Evolutionary conservation across 345 rosid genomes (phyloP), one percentile per base, ranked within the genome.

Genomic region (Syzygium oleosum): DNA sequence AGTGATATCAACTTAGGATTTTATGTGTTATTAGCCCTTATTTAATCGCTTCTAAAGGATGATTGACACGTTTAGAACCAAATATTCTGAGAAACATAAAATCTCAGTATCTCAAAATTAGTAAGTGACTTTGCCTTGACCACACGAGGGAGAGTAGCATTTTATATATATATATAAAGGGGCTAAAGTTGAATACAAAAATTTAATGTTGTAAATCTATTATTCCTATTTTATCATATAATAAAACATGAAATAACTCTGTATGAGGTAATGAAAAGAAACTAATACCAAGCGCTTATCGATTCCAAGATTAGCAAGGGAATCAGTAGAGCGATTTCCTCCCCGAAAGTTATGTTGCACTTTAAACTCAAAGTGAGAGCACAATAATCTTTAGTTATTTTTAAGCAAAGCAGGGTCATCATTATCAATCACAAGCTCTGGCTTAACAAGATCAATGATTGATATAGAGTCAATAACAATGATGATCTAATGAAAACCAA

Each of bases 261-360:
- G 6, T 41, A 41, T 41, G 43, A 43, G 46, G 6, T 43, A 43
- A 43, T 43, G 1, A 43, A 43, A 58, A 58, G 15, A 25, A 23
- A 58, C 27, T 25, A 25, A 29, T 11, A 58, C 11, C 15, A 11
- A 25, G 63, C 0, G 14, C 2, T 25, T 58, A 29, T 58, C 29
- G 63, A 25, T 25, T 12, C 12, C 63, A 58, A 58, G 63, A 58
- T 58, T 58, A 58, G 5, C 6, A 58, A 58, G 29, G 6, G 29
- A 5, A 25, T 58, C 12, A 58, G 0, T 5, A 25, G 2, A 4
- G 0, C 6, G 12, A 58, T 4, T 58, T 25, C 15, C 4, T 25
- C 25, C 0, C 25, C 5, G 0, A 58, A 58, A 58, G 15, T 11
- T 58, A 11, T 25, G 27, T 58, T 25, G 12, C 0, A 25, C 63